phyloP scores from a whole-genome alignment of 805 yeast genomes.

The Yarrowia sp. region DNA sequence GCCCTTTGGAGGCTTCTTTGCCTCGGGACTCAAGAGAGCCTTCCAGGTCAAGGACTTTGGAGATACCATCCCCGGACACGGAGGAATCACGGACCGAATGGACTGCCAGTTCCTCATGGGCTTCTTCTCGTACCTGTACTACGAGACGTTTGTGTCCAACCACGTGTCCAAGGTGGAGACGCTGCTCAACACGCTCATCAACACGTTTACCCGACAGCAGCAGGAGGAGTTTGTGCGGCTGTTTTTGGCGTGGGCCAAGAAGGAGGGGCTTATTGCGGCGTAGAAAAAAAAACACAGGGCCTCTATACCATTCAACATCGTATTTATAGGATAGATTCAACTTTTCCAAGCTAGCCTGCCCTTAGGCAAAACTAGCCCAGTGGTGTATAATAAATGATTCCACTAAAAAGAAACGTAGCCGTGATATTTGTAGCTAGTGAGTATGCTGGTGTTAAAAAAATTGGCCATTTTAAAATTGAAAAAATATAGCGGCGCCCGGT shows the following conservation, averaged over 20 bases:
- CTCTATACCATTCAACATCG: conserved; percentile 6
- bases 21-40: conserved; percentile 95
- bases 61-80: conserved; percentile 98
- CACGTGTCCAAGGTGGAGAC: conserved; percentile 60
- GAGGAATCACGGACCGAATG: conserved; percentile 95
- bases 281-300: background rate
- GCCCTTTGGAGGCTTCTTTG: conserved; percentile 98
- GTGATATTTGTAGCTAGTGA: too few species aligned
- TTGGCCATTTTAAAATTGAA: background rate
- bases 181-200: conserved; percentile 69
- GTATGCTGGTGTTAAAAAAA: background rate
- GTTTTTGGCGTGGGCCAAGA: conserved; percentile 43
- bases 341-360: background rate
- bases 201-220: conserved; percentile 65
- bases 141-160: conserved; percentile 84
- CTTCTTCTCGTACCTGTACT: conserved; percentile 85
- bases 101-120: conserved; percentile 99
- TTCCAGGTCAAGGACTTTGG: conserved; percentile 97
- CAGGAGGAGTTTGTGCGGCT: conserved; percentile 60
- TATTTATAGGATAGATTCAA: conserved; percentile 27
- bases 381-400: conserved; percentile 21
- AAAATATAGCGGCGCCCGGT: conserved; percentile 71
- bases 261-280: conserved; percentile 7
- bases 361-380: background rate
- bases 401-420: background rate